A percentile compares a stretch with the other conserved stretches of the same genome.
These are phyloP conservation scores for Aspergillus haitiensis DNA, from an alignment of 495 filamentous ascomycete genomes.

Conservation along the genomic window DNA sequence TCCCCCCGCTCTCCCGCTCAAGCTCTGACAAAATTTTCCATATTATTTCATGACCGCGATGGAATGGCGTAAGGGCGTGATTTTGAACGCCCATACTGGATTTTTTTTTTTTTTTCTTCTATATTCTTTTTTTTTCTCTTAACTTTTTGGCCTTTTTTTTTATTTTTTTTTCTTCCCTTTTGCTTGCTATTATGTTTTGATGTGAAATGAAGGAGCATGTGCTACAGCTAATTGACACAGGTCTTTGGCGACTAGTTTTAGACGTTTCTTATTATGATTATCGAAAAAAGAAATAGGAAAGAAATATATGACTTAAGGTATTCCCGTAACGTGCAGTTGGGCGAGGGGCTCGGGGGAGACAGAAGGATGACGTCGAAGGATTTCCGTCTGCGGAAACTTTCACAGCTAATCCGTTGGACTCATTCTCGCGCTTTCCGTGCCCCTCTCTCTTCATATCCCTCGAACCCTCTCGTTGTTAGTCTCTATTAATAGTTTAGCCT, in stretches of 20 bases:
- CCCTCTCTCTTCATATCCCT: conserved; percentile 3
- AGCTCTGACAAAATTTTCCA: neutral
- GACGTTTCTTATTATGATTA: conserved; percentile 7
- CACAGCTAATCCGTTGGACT: no score
- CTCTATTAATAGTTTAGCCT: no score
- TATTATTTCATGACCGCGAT: conserved; percentile 20
- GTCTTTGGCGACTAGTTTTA: conserved; percentile 12
- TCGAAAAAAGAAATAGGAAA: conserved; percentile 9
- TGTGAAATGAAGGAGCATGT: conserved; percentile 15
- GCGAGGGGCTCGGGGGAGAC: no score
- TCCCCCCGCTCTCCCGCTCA: neutral
- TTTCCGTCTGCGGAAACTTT: conserved; percentile 14
- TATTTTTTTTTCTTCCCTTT: conserved; percentile 7
- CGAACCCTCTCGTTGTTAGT: neutral
- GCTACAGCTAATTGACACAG: conserved; percentile 4
- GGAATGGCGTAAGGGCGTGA: conserved; percentile 24
- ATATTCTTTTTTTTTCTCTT: neutral
- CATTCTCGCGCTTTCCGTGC: neutral
- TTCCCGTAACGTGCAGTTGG: no score
- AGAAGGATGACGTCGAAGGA: neutral
- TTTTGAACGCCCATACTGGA: conserved; percentile 9
- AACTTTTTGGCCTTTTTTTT: neutral
- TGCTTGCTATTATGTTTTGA: neutral
- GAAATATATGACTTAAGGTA: neutral
- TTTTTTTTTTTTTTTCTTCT: conserved; percentile 9